A percentile compares a stretch with the other conserved stretches of the same genome.
Conservation (phyloP, 768 basidiomycete species). For the Lactarius trivialis region DNA sequence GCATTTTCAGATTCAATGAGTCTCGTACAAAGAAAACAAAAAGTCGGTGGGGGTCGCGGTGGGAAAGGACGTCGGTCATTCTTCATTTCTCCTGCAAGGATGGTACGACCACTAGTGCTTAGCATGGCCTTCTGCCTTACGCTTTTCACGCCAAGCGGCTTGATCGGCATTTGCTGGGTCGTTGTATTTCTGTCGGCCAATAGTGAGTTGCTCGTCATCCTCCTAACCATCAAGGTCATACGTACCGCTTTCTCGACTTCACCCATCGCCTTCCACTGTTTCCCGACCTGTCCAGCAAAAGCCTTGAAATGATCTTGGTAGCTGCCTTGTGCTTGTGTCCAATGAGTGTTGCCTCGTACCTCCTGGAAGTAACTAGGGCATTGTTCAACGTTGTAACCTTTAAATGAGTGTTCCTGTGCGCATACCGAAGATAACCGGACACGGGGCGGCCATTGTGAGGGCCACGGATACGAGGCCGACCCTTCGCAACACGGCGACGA, state of each 20-base stretch:
- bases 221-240: neutral
- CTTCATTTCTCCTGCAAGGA: neutral
- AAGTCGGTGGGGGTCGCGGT: neutral
- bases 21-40: neutral
- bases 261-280: conserved; percentile 11
- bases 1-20: neutral
- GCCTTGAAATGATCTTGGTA: neutral
- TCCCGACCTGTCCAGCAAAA: neutral
- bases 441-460: neutral
- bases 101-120: neutral
- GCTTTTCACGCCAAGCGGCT: conserved; percentile 9
- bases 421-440: conserved; percentile 2
- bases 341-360: neutral
- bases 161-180: neutral
- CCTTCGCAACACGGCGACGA: conserved; percentile 5
- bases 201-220: neutral
- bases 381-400: neutral
- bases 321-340: neutral
- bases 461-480: neutral
- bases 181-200: conserved; percentile 5
- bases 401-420: neutral
- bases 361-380: neutral
- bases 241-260: conserved; percentile 23
- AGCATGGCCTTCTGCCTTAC: neutral
- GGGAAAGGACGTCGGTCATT: neutral